A percentile compares a stretch with the other conserved stretches of the same genome.
These are phyloP conservation scores for Leishmania gerbilli DNA, from an alignment of 208 protist genomes.

Conservation along the genomic window DNA sequence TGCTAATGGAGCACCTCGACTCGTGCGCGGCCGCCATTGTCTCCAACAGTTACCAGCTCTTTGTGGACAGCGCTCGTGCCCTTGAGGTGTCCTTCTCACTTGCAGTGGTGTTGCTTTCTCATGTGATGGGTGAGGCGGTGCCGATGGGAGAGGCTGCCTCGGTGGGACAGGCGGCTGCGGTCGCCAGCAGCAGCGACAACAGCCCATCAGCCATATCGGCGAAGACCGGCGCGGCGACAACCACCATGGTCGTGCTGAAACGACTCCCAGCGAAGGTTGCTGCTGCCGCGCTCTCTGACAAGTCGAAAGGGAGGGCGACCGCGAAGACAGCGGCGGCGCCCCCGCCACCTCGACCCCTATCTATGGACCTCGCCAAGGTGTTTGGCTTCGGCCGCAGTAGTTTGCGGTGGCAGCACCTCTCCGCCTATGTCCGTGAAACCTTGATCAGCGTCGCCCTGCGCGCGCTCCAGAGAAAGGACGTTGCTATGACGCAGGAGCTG, in stretches of 20 bases:
- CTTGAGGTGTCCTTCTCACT: conserved; percentile 34
- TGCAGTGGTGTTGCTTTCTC: conserved; percentile 28
- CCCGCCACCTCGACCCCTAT: background rate
- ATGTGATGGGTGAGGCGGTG: conserved; percentile 29
- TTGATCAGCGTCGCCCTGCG: conserved; percentile 25
- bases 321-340: background rate
- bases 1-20: conserved; percentile 24
- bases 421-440: conserved; percentile 23
- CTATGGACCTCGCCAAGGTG: conserved; percentile 20
- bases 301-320: background rate
- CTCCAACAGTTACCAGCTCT: conserved; percentile 18
- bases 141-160: conserved; percentile 2
- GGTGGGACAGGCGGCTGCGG: background rate
- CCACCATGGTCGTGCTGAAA: background rate
- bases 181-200: background rate
- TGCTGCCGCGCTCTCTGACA: background rate
- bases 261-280: background rate
- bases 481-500: conserved; percentile 23
- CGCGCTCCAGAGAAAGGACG: conserved; percentile 30
- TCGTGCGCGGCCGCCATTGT: conserved; percentile 12
- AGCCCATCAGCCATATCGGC: background rate
- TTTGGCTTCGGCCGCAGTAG: conserved; percentile 23
- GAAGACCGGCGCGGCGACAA: background rate
- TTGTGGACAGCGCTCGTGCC: conserved; percentile 17
- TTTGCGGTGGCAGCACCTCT: conserved; percentile 18